phyloP scores from a whole-genome alignment of 176 grass and related monocot species.

The Triticum urartu region DNA sequence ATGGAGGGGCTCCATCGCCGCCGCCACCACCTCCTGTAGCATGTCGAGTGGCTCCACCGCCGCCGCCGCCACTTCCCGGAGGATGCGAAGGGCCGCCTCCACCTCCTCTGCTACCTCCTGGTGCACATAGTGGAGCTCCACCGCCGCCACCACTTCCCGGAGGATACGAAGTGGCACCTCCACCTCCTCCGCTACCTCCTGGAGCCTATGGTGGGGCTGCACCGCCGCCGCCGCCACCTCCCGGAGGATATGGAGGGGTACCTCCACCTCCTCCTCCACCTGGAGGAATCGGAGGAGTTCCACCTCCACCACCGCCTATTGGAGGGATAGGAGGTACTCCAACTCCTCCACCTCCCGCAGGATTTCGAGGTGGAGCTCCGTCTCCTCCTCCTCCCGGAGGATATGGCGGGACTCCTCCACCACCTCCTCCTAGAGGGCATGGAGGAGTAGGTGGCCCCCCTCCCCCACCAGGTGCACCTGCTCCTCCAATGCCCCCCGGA shows the following conservation, averaged over 20 bases:
- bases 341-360: slow-evolving; percentile 28
- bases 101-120: neutral
- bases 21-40: neutral
- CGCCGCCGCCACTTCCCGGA: neutral
- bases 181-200: slow-evolving; percentile 9
- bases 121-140: neutral
- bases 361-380: slow-evolving; percentile 42
- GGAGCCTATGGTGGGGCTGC: neutral
- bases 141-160: neutral
- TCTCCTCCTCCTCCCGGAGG: slow-evolving; percentile 43
- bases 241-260: neutral
- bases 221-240: neutral
- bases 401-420: slow-evolving; percentile 35
- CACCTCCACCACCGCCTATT: slow-evolving; percentile 24
- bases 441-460: slow-evolving; percentile 20
- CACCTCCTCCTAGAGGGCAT: slow-evolving; percentile 59
- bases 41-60: neutral
- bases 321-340: slow-evolving; percentile 27
- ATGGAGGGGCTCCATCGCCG: neutral
- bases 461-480: slow-evolving; percentile 44
- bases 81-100: neutral
- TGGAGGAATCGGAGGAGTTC: slow-evolving; percentile 20
- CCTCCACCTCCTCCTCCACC: slow-evolving; percentile 14
- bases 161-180: neutral
- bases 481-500: slow-evolving; percentile 48